A percentile compares a stretch with the other conserved stretches of the same genome.
Conservation (phyloP, 306 rosid genomes). For the Corylus americana region DNA sequence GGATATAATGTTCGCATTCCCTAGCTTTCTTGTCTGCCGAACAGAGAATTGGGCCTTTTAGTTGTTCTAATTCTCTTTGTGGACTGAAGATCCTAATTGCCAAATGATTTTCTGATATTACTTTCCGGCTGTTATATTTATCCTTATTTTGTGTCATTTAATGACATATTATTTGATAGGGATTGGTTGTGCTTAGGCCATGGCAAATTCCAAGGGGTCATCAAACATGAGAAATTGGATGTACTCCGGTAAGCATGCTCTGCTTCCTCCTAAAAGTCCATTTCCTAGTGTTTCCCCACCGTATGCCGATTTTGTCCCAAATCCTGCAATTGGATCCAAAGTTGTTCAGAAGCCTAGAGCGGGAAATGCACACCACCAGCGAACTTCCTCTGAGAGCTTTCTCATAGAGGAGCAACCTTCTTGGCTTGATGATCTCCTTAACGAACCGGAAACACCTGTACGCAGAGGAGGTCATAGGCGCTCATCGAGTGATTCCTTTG, state of each 20-base stretch:
- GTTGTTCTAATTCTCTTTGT: constrained; percentile 5
- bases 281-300: constrained; percentile 84
- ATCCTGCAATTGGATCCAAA: constrained; percentile 60
- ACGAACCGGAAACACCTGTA: constrained; percentile 95
- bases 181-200: constrained; percentile 37
- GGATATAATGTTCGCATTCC: background rate
- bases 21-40: background rate
- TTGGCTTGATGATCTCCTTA: constrained; percentile 99
- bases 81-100: background rate
- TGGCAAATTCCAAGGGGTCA: constrained; percentile 91
- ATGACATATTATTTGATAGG: constrained; percentile 39
- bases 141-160: constrained; percentile 12
- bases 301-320: constrained; percentile 71
- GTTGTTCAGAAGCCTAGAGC: constrained; percentile 68
- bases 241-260: constrained; percentile 82
- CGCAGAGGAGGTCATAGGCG: constrained; percentile 96
- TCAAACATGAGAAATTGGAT: constrained; percentile 69
- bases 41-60: background rate
- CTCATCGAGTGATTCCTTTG: constrained; percentile 97
- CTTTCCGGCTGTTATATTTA: background rate
- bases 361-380: constrained; percentile 75
- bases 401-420: constrained; percentile 95
- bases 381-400: constrained; percentile 93
- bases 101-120: constrained; percentile 8
- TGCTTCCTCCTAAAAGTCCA: constrained; percentile 98